phyloP scores from a whole-genome alignment of 2,329 filamentous ascomycete genomes.

The Aschersonia sp. region DNA sequence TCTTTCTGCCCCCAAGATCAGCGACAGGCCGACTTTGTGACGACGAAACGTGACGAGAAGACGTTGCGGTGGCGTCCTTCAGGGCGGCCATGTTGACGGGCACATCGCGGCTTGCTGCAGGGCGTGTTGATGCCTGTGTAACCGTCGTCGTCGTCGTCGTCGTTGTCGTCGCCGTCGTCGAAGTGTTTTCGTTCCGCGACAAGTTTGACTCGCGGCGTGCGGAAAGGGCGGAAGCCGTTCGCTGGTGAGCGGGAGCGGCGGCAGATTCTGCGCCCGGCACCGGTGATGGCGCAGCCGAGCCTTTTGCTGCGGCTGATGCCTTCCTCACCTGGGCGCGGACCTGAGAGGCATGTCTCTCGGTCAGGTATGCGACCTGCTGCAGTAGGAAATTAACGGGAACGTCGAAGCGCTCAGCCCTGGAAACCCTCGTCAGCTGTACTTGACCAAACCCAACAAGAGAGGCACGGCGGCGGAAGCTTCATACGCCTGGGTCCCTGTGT shows the following conservation, averaged over 20 bases:
- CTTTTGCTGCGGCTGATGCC: constrained; percentile 42
- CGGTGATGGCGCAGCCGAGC: constrained; percentile 42
- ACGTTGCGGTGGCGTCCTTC: constrained; percentile 19
- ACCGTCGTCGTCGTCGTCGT: constrained; percentile 12
- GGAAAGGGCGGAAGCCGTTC: constrained; percentile 39
- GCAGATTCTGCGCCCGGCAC: constrained; percentile 32
- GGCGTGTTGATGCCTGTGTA: constrained; percentile 22
- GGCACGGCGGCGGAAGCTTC: background rate
- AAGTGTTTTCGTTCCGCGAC: constrained; percentile 29
- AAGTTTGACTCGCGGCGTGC: constrained; percentile 42
- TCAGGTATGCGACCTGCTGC: constrained; percentile 87
- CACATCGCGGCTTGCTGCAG: constrained; percentile 29
- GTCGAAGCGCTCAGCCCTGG: constrained; percentile 59
- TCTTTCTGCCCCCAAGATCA: constrained; percentile 17
- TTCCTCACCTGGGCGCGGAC: constrained; percentile 82
- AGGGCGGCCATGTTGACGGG: constrained; percentile 30
- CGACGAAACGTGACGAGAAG: constrained; percentile 7
- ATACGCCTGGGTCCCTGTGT: constrained; percentile 64
- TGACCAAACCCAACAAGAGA: constrained; percentile 6
- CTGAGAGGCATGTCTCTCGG: constrained; percentile 79
- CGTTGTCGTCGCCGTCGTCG: constrained; percentile 26
- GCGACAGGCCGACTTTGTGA: constrained; percentile 10
- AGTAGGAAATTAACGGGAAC: constrained; percentile 81
- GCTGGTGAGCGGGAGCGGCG: constrained; percentile 17
- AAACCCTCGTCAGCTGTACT: constrained; percentile 5